A percentile compares a stretch with the other conserved stretches of the same genome.
phyloP scores from a whole-genome alignment of 768 basidiomycete genomes.

The Podaxis mareebaensis region DNA sequence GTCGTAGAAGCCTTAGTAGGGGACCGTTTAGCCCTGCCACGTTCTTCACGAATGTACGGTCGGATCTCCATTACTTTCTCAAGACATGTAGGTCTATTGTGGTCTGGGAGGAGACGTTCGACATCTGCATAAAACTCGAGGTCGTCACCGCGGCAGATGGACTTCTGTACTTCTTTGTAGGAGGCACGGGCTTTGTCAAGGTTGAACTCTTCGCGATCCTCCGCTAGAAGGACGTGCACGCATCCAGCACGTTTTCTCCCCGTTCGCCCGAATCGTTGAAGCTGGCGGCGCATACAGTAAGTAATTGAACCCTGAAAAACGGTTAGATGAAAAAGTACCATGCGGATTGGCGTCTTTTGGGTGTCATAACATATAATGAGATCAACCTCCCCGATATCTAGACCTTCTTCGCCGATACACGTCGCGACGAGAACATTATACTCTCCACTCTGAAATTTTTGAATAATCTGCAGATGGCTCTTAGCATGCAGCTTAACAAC shows the following conservation, averaged over 20 bases:
- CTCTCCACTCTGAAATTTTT: slow-evolving; percentile 82
- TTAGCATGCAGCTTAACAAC: slow-evolving; percentile 7
- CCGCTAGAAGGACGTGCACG: slow-evolving; percentile 90
- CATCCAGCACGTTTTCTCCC: slow-evolving; percentile 88
- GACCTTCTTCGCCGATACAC: slow-evolving; percentile 95
- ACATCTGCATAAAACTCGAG: slow-evolving; percentile 95
- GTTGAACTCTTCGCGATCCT: slow-evolving; percentile 88
- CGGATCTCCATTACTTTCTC: slow-evolving; percentile 85
- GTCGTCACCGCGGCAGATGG: slow-evolving; percentile 81
- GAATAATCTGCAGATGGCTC: slow-evolving; percentile 61
- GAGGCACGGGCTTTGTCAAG: slow-evolving; percentile 85
- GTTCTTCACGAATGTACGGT: slow-evolving; percentile 59
- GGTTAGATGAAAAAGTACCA: slow-evolving; percentile 55
- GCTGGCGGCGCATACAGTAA: slow-evolving; percentile 42
- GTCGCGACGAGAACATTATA: slow-evolving; percentile 95
- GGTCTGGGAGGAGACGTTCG: slow-evolving; percentile 77
- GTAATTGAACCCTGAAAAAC: not conserved
- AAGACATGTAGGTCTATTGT: slow-evolving; percentile 72
- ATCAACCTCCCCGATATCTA: slow-evolving; percentile 98
- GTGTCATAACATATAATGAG: slow-evolving; percentile 96
- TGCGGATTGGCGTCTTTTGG: slow-evolving; percentile 93
- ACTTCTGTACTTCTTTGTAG: slow-evolving; percentile 86
- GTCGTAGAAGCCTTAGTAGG: slow-evolving; percentile 24
- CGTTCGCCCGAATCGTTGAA: slow-evolving; percentile 94
- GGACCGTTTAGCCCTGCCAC: slow-evolving; percentile 31